phyloP scores from a whole-genome alignment of 305 asterid species.

The Andrographis paniculata region DNA sequence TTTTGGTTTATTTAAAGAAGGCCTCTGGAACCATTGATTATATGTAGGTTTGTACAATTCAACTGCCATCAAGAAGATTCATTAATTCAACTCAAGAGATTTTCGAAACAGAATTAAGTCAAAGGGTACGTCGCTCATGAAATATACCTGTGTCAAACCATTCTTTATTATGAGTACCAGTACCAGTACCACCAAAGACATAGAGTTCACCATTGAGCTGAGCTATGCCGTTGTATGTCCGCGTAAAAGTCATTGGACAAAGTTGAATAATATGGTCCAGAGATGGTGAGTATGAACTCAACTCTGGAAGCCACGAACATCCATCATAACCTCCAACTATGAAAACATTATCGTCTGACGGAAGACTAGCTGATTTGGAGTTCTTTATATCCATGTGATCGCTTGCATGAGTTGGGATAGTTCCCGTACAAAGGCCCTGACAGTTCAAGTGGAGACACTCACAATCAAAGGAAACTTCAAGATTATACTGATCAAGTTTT shows the following conservation, averaged over 20 bases:
- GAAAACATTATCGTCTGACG: constrained; percentile 23
- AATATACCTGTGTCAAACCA: constrained; percentile 56
- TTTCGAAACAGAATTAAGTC: not conserved
- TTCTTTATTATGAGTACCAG: constrained; percentile 30
- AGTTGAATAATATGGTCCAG: constrained; percentile 30
- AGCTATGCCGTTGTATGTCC: constrained; percentile 38
- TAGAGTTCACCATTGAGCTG: constrained; percentile 42
- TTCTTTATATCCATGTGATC: constrained; percentile 17
- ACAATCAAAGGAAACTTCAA: constrained; percentile 33
- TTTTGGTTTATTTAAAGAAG: constrained; percentile 41
- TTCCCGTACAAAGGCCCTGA: constrained; percentile 21
- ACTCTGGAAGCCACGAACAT: constrained; percentile 28
- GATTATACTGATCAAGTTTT: constrained; percentile 12
- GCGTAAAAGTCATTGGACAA: constrained; percentile 33
- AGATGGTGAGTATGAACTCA: constrained; percentile 36
- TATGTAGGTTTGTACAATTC: constrained; percentile 49
- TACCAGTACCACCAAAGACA: constrained; percentile 43
- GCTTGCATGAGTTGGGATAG: constrained; percentile 16
- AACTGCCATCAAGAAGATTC: constrained; percentile 34
- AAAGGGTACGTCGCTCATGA: not conserved
- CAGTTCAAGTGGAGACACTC: constrained; percentile 32
- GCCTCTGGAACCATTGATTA: constrained; percentile 40
- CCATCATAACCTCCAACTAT: constrained; percentile 67
- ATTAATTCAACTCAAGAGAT: constrained; percentile 14
- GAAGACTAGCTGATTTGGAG: constrained; percentile 10